Evolutionary conservation across 2,329 filamentous ascomycete genomes (phyloP).

Genomic region (Zopfia rhizophila): DNA sequence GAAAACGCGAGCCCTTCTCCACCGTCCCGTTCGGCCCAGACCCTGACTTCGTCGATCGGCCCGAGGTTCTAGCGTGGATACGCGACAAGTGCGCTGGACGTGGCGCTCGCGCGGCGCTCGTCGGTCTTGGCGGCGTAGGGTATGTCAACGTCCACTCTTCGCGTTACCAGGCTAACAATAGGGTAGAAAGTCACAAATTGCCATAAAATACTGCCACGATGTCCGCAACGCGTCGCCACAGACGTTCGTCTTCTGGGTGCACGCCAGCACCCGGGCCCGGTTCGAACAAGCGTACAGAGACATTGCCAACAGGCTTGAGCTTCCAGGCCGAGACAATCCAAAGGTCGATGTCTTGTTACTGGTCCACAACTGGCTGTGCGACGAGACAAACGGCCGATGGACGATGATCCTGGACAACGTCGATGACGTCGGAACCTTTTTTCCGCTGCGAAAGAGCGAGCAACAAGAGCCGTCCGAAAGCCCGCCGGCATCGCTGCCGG

Average conservation of each 20-base stretch:
- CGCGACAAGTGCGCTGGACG: no score
- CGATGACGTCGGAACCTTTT: constrained; percentile 1
- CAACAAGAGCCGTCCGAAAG: no score
- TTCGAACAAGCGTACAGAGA: constrained; percentile 11
- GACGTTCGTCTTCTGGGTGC: constrained; percentile 9
- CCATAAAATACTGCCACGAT: constrained; percentile 1
- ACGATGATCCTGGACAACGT: constrained; percentile 10
- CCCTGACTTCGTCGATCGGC: no score
- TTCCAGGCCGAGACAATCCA: constrained; percentile 8
- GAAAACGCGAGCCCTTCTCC: no score
- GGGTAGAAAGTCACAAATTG: constrained; percentile 6
- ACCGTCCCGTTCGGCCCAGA: no score
- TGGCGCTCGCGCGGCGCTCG: no score
- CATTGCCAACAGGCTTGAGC: constrained; percentile 5
- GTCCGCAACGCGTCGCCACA: constrained; percentile 1
- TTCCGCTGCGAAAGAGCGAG: no score
- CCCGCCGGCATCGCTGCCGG: constrained; percentile 13
- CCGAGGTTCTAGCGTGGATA: no score
- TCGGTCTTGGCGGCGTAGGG: constrained; percentile 6
- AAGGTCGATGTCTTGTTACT: constrained; percentile 1
- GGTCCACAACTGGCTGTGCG: no score
- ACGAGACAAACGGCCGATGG: no score
- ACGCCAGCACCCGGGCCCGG: constrained; percentile 6
- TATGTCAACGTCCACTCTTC: background rate
- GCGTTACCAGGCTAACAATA: background rate